Conservation (phyloP, 768 basidiomycete genomes). For the Rossbeevera mucosa region DNA sequence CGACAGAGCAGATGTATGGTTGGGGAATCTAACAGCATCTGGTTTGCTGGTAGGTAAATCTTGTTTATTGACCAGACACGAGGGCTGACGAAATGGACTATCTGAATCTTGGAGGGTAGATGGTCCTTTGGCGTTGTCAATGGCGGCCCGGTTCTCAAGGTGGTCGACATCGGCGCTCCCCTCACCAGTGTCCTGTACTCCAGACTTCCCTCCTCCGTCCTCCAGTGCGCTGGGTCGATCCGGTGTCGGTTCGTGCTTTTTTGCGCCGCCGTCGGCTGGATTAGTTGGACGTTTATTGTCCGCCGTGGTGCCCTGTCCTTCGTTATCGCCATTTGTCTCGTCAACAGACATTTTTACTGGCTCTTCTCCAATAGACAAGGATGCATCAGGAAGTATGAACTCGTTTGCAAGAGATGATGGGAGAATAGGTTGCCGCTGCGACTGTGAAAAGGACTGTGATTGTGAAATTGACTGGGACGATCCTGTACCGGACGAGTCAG, state of each 20-base stretch:
- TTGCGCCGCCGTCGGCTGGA: background rate
- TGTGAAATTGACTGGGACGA: constrained; percentile 33
- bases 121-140: constrained; percentile 4
- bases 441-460: constrained; percentile 20
- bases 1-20: background rate
- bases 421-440: constrained; percentile 28
- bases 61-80: background rate
- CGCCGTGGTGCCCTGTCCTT: background rate
- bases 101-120: background rate
- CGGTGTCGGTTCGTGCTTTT: background rate
- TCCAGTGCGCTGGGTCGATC: constrained; percentile 5
- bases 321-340: background rate
- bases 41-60: background rate
- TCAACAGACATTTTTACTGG: constrained; percentile 2
- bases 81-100: background rate
- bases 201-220: constrained; percentile 7
- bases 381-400: constrained; percentile 17
- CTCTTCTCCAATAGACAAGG: constrained; percentile 14
- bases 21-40: background rate
- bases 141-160: constrained; percentile 2
- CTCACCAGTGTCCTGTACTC: background rate
- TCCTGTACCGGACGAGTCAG: constrained; percentile 44
- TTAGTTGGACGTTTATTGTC: background rate
- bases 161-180: background rate
- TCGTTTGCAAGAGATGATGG: constrained; percentile 19